Percentiles rank a stretch among this genome's conserved stretches.
Evolutionary conservation across 768 basidiomycete species (phyloP).

Genomic region (Dictyophora rubrovolvata): DNA sequence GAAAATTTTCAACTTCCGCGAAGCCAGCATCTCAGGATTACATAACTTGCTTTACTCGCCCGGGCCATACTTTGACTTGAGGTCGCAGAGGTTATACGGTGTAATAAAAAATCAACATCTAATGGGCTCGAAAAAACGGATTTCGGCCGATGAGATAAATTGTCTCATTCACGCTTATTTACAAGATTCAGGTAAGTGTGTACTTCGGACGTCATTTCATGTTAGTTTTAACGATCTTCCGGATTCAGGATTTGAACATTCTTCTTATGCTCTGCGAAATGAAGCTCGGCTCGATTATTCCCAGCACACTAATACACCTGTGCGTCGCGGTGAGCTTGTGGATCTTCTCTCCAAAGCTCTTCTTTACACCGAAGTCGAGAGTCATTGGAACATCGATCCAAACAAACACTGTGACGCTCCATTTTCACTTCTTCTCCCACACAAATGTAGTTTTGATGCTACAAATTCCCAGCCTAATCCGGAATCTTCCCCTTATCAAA

Average conservation of each 20-base stretch:
- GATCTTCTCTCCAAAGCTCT: conserved; percentile 74
- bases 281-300: conserved; percentile 66
- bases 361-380: conserved; percentile 73
- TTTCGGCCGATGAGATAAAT: conserved; percentile 77
- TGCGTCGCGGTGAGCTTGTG: conserved; percentile 72
- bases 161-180: conserved; percentile 80
- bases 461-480: conserved; percentile 7
- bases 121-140: conserved; percentile 43
- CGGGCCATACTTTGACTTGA: no score
- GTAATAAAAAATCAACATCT: conserved; percentile 10
- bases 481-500: conserved; percentile 7
- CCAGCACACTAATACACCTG: conserved; percentile 51
- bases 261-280: conserved; percentile 70
- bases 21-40: no score
- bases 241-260: conserved; percentile 60
- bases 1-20: no score
- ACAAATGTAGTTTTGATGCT: conserved; percentile 43
- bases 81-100: no score
- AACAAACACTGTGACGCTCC: conserved; percentile 55
- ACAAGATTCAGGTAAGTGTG: conserved; percentile 58
- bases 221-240: conserved; percentile 6
- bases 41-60: no score
- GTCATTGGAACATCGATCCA: conserved; percentile 62
- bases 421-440: conserved; percentile 68
- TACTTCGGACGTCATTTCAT: not conserved